phyloP scores from a whole-genome alignment of 2,329 filamentous ascomycete genomes.

The Periconia sp. region DNA sequence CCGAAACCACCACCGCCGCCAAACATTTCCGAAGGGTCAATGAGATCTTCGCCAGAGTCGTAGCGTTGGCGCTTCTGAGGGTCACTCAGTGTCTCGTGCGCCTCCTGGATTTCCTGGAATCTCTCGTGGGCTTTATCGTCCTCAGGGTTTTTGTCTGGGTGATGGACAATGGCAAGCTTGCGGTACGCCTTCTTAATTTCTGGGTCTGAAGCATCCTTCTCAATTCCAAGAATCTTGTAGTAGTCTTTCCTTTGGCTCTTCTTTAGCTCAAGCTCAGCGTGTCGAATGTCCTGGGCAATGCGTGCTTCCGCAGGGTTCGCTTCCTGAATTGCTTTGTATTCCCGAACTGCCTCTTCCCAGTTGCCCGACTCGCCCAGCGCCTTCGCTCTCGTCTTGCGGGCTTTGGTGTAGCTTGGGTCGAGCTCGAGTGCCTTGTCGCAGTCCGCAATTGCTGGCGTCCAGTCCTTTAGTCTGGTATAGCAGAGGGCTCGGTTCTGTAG shows the following conservation, averaged over 20 bases:
- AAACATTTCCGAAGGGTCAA: constrained; percentile 88
- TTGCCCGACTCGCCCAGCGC: constrained; percentile 82
- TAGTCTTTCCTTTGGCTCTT: constrained; percentile 98
- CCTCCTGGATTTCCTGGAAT: constrained; percentile 98
- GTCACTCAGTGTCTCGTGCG: constrained; percentile 94
- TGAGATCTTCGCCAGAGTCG: constrained; percentile 89
- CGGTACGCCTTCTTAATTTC: constrained; percentile 98
- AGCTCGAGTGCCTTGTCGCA: constrained; percentile 83
- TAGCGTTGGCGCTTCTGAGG: constrained; percentile 81
- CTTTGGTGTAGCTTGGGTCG: constrained; percentile 86
- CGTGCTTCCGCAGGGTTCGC: constrained; percentile 80
- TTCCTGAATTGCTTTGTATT: constrained; percentile 87
- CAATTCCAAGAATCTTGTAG: constrained; percentile 92
- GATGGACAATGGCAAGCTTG: constrained; percentile 90
- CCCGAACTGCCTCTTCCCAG: constrained; percentile 90
- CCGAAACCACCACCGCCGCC: constrained; percentile 63
- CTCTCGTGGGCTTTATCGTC: constrained; percentile 83
- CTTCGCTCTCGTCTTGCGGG: constrained; percentile 91
- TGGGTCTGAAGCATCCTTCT: constrained; percentile 81
- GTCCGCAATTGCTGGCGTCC: constrained; percentile 79
- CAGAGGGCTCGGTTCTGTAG: constrained; percentile 92
- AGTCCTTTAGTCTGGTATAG: constrained; percentile 82
- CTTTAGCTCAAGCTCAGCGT: constrained; percentile 94
- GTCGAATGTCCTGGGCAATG: constrained; percentile 83
- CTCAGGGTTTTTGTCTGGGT: constrained; percentile 96